Conservation (phyloP, 106 monocot genomes). For the Apostasia shenzhenica region DNA sequence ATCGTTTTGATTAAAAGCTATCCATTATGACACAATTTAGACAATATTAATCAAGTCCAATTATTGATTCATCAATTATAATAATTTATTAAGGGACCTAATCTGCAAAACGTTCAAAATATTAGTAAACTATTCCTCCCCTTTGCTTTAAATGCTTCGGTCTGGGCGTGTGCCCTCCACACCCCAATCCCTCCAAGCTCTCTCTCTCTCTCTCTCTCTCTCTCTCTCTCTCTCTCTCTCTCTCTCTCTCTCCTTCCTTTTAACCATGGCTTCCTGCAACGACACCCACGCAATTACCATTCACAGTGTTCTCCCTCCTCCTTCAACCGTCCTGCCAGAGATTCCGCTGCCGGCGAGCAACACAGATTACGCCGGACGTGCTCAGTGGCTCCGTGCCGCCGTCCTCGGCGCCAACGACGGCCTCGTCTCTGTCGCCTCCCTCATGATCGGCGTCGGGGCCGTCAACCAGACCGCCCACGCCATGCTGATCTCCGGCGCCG, state of each 20-base stretch:
- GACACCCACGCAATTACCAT: neutral
- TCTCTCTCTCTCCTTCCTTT: neutral
- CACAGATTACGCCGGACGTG: slow-evolving; percentile 28
- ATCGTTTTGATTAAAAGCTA: too few relatives aligned
- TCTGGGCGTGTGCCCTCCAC: slow-evolving; percentile 32
- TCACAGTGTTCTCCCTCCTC: neutral
- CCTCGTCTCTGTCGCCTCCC: slow-evolving; percentile 57
- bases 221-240: neutral
- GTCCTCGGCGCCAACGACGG: slow-evolving; percentile 75
- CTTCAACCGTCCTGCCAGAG: neutral
- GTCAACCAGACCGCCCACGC: slow-evolving; percentile 25
- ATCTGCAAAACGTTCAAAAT: too few relatives aligned
- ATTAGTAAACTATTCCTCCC: too few relatives aligned
- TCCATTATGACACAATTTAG: too few relatives aligned
- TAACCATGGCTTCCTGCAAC: slow-evolving; percentile 5
- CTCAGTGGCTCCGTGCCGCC: slow-evolving; percentile 68
- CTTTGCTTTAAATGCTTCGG: too few relatives aligned
- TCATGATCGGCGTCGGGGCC: slow-evolving; percentile 70
- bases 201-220: neutral
- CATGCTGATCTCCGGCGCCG: slow-evolving; percentile 56
- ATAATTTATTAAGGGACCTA: too few relatives aligned
- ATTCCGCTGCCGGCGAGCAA: neutral
- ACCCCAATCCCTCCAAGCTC: neutral
- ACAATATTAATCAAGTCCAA: too few relatives aligned
- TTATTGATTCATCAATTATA: too few relatives aligned